These are phyloP conservation scores for Dittrichia graveolens DNA, from an alignment of 129 eudicot genomes.

Conservation along the genomic window DNA sequence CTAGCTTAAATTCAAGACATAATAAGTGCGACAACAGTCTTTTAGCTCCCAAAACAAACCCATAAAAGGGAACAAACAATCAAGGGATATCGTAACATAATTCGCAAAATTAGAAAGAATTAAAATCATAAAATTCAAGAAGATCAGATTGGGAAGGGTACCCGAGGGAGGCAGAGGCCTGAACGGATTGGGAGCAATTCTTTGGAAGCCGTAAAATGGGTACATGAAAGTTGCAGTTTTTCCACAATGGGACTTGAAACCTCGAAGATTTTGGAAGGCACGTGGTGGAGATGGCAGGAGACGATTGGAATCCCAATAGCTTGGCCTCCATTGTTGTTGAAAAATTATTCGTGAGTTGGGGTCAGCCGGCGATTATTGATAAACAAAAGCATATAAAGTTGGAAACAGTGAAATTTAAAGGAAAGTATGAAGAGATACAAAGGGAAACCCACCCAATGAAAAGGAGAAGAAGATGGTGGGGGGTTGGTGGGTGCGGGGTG, in stretches of 20 bases:
- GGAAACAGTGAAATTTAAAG: neutral
- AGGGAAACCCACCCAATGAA: slow-evolving; percentile 19
- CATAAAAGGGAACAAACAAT: neutral
- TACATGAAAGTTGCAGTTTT: slow-evolving; percentile 30
- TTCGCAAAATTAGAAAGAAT: neutral
- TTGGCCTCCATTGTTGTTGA: slow-evolving; percentile 57
- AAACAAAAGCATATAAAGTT: neutral
- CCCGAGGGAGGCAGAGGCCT: slow-evolving; percentile 59
- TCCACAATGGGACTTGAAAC: slow-evolving; percentile 26
- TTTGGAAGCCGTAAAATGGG: slow-evolving; percentile 26
- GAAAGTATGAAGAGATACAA: neutral
- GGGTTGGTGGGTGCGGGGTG: slow-evolving; percentile 34
- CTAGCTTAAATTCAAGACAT: neutral
- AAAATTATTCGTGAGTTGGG: slow-evolving; percentile 6
- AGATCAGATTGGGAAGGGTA: slow-evolving; percentile 18
- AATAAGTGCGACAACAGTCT: neutral
- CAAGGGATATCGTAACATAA: neutral
- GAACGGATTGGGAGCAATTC: slow-evolving; percentile 35
- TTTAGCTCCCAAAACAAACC: slow-evolving; percentile 14
- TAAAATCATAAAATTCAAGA: neutral
- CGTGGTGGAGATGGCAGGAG: slow-evolving; percentile 26
- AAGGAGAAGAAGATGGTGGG: neutral
- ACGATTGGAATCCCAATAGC: slow-evolving; percentile 35
- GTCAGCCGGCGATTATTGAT: neutral
- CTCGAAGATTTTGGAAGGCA: slow-evolving; percentile 16